Percentiles rank a stretch among this genome's conserved stretches.
Evolutionary conservation across 176 grass and related monocot species (phyloP).

Genomic region (Carex parvula): DNA sequence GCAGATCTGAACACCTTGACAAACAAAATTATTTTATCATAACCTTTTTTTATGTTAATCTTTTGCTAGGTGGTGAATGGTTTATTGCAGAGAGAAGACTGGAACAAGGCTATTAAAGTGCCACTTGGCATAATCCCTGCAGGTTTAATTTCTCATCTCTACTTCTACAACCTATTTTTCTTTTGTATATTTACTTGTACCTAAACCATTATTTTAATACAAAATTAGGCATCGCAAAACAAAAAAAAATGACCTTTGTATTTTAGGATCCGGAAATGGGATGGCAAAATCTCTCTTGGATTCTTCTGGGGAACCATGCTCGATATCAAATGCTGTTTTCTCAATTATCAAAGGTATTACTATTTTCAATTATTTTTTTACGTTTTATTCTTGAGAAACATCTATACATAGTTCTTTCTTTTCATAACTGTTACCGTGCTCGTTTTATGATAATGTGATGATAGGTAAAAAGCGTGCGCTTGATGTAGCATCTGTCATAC

Average conservation of each 20-base stretch:
- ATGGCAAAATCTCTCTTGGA: slow-evolving; percentile 87
- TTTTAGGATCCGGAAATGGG: slow-evolving; percentile 90
- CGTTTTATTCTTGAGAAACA: slow-evolving; percentile 13
- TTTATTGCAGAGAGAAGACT: slow-evolving; percentile 83
- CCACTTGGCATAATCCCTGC: slow-evolving; percentile 93
- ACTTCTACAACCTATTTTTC: neutral
- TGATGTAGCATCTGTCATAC: slow-evolving; percentile 74
- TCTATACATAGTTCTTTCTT: slow-evolving; percentile 15
- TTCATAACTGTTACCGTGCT: slow-evolving; percentile 11
- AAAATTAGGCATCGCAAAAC: neutral
- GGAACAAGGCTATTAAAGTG: slow-evolving; percentile 84
- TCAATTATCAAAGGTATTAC: slow-evolving; percentile 68
- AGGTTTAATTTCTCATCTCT: slow-evolving; percentile 37
- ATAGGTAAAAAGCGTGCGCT: slow-evolving; percentile 75
- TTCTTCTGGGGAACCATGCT: slow-evolving; percentile 54
- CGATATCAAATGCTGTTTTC: slow-evolving; percentile 72
- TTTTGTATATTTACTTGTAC: slow-evolving; percentile 17
- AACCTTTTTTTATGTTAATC: neutral
- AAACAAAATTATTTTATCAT: neutral
- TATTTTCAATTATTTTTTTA: slow-evolving; percentile 10
- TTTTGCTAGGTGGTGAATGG: slow-evolving; percentile 86
- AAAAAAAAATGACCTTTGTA: neutral
- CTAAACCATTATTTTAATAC: neutral
- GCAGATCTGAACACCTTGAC: neutral
- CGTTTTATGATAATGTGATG: slow-evolving; percentile 15